Conservation (phyloP, 2,329 filamentous ascomycete genomes). For the Phialemoniopsis sp. region DNA sequence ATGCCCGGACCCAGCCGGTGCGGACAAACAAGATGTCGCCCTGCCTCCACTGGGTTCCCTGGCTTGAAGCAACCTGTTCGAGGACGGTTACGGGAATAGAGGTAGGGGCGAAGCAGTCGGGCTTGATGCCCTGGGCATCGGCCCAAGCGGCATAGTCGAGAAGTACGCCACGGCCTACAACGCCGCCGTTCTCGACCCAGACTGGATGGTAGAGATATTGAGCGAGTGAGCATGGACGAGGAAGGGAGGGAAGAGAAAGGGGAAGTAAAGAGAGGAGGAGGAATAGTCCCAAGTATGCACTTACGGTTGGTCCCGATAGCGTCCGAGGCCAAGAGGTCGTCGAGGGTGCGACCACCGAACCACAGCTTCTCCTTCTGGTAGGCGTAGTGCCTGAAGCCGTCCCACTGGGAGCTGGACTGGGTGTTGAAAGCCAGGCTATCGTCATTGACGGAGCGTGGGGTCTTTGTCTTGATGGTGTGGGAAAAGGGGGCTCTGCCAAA, state of each 20-base stretch:
- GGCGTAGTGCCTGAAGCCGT: constrained; percentile 38
- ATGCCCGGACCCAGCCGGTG: constrained; percentile 43
- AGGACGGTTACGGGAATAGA: constrained; percentile 38
- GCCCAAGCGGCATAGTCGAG: constrained; percentile 48
- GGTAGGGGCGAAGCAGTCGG: constrained; percentile 32
- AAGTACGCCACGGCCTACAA: constrained; percentile 46
- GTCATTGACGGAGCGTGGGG: constrained; percentile 11
- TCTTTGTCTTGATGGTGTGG: constrained; percentile 20
- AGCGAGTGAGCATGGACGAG: too few relatives aligned
- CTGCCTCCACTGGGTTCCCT: constrained; percentile 33
- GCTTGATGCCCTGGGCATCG: constrained; percentile 23
- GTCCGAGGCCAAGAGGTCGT: constrained; percentile 33
- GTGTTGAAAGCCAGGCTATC: constrained; percentile 42
- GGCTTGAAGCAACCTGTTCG: constrained; percentile 34
- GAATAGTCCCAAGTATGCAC: too few relatives aligned
- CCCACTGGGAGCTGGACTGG: constrained; percentile 43
- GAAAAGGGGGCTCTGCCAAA: background rate
- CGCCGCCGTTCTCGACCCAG: constrained; percentile 33
- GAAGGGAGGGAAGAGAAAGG: too few relatives aligned
- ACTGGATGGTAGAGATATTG: constrained; percentile 14
- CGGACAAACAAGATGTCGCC: constrained; percentile 57
- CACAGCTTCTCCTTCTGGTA: constrained; percentile 29
- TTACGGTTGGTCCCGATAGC: constrained; percentile 22
- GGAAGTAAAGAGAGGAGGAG: too few relatives aligned
- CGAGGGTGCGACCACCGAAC: constrained; percentile 29